Evolutionary conservation across 371 early-diverging fungal genomes (phyloP).

Genomic region (Fennellomyces sp.): DNA sequence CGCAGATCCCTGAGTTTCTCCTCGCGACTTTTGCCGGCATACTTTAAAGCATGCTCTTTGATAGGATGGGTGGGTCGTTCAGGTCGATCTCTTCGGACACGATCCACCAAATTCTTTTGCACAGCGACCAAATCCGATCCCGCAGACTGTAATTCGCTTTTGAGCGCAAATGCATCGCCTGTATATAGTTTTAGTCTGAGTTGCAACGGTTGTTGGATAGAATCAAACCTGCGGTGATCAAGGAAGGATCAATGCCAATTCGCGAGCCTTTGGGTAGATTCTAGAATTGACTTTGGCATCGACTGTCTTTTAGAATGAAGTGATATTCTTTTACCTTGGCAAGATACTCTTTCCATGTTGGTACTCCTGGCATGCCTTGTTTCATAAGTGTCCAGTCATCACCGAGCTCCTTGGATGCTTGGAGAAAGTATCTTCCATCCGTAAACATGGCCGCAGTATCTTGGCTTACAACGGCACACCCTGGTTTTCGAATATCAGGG

Average conservation of each 20-base stretch:
- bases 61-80: slow-evolving; percentile 64
- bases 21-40: slow-evolving; percentile 67
- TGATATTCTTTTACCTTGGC: slow-evolving; percentile 46
- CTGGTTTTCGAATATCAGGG: slow-evolving; percentile 21
- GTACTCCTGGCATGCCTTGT: slow-evolving; percentile 84
- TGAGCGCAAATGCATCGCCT: slow-evolving; percentile 65
- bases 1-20: slow-evolving; percentile 69
- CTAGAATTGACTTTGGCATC: slow-evolving; percentile 15
- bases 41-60: too few species aligned
- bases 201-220: background rate
- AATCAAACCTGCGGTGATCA: slow-evolving; percentile 71
- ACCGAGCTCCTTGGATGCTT: slow-evolving; percentile 94
- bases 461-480: slow-evolving; percentile 76
- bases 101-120: slow-evolving; percentile 77
- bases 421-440: slow-evolving; percentile 98
- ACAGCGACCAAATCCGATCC: slow-evolving; percentile 60
- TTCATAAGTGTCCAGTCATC: slow-evolving; percentile 93
- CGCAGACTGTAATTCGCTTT: slow-evolving; percentile 52
- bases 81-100: slow-evolving; percentile 81
- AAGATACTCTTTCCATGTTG: slow-evolving; percentile 89
- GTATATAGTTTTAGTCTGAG: background rate
- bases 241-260: slow-evolving; percentile 87
- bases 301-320: background rate
- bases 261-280: slow-evolving; percentile 67
- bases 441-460: slow-evolving; percentile 64